A percentile compares a stretch with the other conserved stretches of the same genome.
Conservation (phyloP, 1,139 yeast species). For the Geotrichum histeridarum region DNA sequence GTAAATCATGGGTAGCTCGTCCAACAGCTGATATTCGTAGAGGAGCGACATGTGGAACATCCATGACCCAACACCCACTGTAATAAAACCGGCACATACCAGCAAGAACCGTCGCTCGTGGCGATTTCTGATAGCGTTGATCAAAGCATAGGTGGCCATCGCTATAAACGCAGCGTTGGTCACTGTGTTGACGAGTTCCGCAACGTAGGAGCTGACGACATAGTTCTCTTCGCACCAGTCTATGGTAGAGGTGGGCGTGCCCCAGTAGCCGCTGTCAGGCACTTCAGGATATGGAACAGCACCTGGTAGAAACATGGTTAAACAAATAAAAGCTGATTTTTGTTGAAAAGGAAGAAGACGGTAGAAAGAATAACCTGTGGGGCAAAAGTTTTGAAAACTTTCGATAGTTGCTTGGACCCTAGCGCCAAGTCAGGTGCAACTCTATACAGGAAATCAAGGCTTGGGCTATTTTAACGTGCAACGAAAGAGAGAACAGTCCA, state of each 20-base stretch:
- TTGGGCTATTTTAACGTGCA: too few species aligned
- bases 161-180: slow-evolving; percentile 67
- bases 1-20: slow-evolving; percentile 96
- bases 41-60: slow-evolving; percentile 90
- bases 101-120: slow-evolving; percentile 67
- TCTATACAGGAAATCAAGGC: too few species aligned
- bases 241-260: slow-evolving; percentile 54
- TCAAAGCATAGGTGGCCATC: slow-evolving; percentile 65
- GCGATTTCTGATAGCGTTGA: slow-evolving; percentile 53
- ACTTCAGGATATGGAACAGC: slow-evolving; percentile 31
- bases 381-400: too few species aligned
- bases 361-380: background rate
- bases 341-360: background rate
- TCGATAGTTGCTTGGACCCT: too few species aligned
- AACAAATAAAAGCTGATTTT: background rate
- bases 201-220: slow-evolving; percentile 74
- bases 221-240: slow-evolving; percentile 98
- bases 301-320: slow-evolving; percentile 21
- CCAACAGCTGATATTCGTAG: slow-evolving; percentile 83
- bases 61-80: slow-evolving; percentile 93
- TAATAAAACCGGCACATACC: slow-evolving; percentile 70
- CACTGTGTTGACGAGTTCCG: slow-evolving; percentile 77
- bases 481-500: too few species aligned
- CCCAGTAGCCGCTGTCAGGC: slow-evolving; percentile 33
- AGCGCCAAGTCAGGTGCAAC: too few species aligned